phyloP scores from a whole-genome alignment of 352 stramenopile species.

The Phytophthora palmivora region DNA sequence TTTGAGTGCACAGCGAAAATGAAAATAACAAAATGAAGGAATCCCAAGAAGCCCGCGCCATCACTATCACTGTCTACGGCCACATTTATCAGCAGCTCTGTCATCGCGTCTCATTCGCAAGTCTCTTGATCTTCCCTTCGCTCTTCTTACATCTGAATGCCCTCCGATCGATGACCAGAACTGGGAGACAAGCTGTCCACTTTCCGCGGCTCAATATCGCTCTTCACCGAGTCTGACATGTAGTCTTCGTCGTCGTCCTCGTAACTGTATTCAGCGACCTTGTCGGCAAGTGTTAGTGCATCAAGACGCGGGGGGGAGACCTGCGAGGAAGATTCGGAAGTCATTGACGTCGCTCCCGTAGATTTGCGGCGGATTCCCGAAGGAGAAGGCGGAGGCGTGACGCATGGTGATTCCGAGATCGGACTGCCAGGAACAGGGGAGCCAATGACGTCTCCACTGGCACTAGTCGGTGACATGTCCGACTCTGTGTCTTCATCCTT shows the following conservation, averaged over 20 bases:
- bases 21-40: constrained; percentile 53
- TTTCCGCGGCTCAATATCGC: constrained; percentile 77
- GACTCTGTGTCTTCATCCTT: constrained; percentile 77
- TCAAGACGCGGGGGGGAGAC: constrained; percentile 50
- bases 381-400: constrained; percentile 60
- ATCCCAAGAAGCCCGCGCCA: constrained; percentile 16
- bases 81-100: constrained; percentile 11
- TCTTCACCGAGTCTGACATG: constrained; percentile 81
- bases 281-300: constrained; percentile 50
- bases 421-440: constrained; percentile 69
- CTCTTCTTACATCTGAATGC: constrained; percentile 75
- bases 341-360: constrained; percentile 48
- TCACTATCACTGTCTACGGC: constrained; percentile 23
- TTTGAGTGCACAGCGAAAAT: constrained; percentile 43
- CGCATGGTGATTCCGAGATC: constrained; percentile 38
- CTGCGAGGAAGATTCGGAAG: constrained; percentile 54
- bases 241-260: constrained; percentile 67
- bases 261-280: constrained; percentile 43
- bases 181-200: constrained; percentile 61
- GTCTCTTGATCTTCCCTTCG: constrained; percentile 15
- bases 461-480: constrained; percentile 58
- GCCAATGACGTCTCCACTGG: constrained; percentile 48
- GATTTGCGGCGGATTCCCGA: constrained; percentile 44
- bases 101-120: constrained; percentile 22
- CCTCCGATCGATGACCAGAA: constrained; percentile 58